phyloP scores from a whole-genome alignment of 2,329 filamentous ascomycete genomes.

The Sporothrix phasma region DNA sequence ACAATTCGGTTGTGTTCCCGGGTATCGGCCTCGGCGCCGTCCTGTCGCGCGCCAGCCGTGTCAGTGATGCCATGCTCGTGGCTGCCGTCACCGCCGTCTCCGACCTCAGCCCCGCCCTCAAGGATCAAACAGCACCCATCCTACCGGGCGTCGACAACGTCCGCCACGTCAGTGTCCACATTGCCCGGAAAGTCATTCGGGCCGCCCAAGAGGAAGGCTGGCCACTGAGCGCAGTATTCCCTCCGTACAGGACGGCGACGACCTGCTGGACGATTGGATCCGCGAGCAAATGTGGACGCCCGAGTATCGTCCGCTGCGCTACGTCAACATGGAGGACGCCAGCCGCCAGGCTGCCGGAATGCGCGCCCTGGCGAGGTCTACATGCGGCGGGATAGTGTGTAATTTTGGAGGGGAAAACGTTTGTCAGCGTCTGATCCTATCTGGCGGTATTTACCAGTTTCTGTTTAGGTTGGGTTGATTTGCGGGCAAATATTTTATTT shows the following conservation, averaged over 20 bases:
- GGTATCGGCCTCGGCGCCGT: conserved; percentile 76
- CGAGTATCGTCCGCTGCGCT: conserved; percentile 53
- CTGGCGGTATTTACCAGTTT: neutral
- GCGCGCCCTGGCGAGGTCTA: conserved; percentile 7
- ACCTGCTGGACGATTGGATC: conserved; percentile 60
- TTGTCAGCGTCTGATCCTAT: neutral
- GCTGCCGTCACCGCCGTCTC: conserved; percentile 68
- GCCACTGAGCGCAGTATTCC: conserved; percentile 52
- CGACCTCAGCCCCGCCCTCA: conserved; percentile 57
- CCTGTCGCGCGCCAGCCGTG: conserved; percentile 53
- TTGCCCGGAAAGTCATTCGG: conserved; percentile 65
- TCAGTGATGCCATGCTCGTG: conserved; percentile 73
- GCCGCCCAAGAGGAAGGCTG: conserved; percentile 60
- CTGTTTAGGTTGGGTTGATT: too few species aligned
- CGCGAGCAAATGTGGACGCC: conserved; percentile 72
- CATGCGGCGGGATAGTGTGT: conserved; percentile 12
- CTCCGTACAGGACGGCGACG: conserved; percentile 42
- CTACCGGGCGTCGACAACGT: conserved; percentile 69
- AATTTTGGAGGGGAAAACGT: neutral
- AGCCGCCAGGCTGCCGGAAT: conserved; percentile 47
- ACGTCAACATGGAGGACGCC: conserved; percentile 42
- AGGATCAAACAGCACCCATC: conserved; percentile 53
- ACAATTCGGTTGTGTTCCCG: conserved; percentile 78
- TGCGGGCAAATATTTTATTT: too few species aligned
- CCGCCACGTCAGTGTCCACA: conserved; percentile 63